Evolutionary conservation across 805 yeast genomes (phyloP), one percentile per base, ranked within the genome.

Genomic region (Clavispora phyllophila): DNA sequence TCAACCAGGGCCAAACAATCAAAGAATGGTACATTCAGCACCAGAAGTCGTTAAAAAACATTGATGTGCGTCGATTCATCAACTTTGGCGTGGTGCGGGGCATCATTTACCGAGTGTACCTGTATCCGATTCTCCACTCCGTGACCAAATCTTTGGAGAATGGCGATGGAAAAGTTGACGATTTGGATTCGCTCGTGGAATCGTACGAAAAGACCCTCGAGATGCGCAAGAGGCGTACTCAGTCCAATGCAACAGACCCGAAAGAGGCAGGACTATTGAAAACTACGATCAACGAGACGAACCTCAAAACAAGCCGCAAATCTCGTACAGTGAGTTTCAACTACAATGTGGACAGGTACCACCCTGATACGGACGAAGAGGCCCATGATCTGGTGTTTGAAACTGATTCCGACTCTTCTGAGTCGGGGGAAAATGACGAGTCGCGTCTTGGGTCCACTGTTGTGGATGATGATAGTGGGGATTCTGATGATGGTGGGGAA

Each of bases 81-180:
- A 79, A 89, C 15, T 93, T 90, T 69, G 99, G 99, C 1, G 74
- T 87, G 2, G 68, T 87, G 19, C 76, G 88, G 47, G 88, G 95
- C 0, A 55, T 93, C 5, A 83, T 95, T 8, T 89, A 89, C 58
- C 66, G 97, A 40, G 85, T 89, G 1, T 76, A 84, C 42, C 69
- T 89, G 17, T 87, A 79, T 56, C 97, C 98, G 0, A 65, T 87
- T 1, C 60, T 78, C 40, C 67, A 62, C 27, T 60, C 64, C 35
- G 55, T 73, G 12, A 62, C 64, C n/a, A 62, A 63, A 33, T 60
- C 69, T 0, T 55, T 67, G 3, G 76, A 72, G 31, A 44, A 45
- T 32, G 48, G 48, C 8, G 48, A 44, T 15, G 43, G 37, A 13
- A 39, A 27, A 10, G 33, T 37, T 9, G 52, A 42, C 19, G 48